Evolutionary conservation across 345 rosid genomes (phyloP), one percentile per base, ranked within the genome.

Genomic region (Hibiscus syriacus): DNA sequence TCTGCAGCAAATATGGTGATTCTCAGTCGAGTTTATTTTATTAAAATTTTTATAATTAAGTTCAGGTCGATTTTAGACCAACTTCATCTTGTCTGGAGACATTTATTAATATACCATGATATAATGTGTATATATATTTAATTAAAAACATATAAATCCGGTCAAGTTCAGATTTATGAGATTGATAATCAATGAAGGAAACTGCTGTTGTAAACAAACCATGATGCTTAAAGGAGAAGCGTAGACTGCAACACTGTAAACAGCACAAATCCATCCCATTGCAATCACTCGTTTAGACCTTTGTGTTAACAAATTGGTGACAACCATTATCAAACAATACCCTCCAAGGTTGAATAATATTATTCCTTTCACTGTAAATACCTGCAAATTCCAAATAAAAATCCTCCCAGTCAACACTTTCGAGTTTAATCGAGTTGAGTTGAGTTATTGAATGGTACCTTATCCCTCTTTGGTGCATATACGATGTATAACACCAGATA

Each of bases 241-340:
- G 67, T 87, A 93, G 7, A 81, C 92, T 1, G 83, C 89, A 4
- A 90, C 57, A 67, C 82, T 83, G 39, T 83, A 87, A 55, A 79
- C 82, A 71, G 90, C 87, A 70, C 96, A 90, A 29, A 81, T 78
- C 95, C 94, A 93, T 54, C 96, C 99, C 17, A 93, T 80, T 34
- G 80, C 72, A 0, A 78, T 55, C 29, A 85, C 70, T 0, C 92
- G 87, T 26, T 78, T 58, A 2, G 41, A 46, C 26, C 78, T 80
- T 45, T 82, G 71, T 13, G 82, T 43, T 0, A 86, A 48, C 55
- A 76, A 75, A 70, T 79, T 16, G 41, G 84, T 79, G 10, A 85
- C 34, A 2, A 61, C 19, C 43, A 87, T 45, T 72, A 87, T 63
- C 58, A 77, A 26, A 9, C 90, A 87, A 19, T 77, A 84, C 38